These are phyloP conservation scores for Kentomonas sorsogonicus DNA, from an alignment of 208 protist species.

Conservation along the genomic window DNA sequence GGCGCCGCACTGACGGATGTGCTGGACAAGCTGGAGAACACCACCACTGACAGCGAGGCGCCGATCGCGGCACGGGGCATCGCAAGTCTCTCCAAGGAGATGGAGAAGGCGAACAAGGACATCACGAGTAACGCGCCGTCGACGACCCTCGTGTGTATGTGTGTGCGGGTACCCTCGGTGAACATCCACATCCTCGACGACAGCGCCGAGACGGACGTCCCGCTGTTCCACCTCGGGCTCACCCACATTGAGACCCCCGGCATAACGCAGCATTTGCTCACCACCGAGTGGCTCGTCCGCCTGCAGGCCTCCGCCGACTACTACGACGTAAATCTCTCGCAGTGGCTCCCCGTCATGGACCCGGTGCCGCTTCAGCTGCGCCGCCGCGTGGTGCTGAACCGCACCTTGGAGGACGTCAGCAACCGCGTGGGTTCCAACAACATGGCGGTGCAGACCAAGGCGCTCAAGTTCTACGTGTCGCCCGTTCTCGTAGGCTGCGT, in stretches of 20 bases:
- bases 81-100: too few species aligned
- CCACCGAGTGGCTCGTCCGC: conserved; percentile 22
- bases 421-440: conserved; percentile 15
- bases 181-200: conserved; percentile 43
- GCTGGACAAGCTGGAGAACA: conserved; percentile 6
- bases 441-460: conserved; percentile 18
- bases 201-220: conserved; percentile 24
- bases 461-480: conserved; percentile 25
- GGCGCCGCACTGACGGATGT: conserved; percentile 25
- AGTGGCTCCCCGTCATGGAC: conserved; percentile 39
- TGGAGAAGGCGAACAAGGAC: too few species aligned
- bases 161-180: conserved; percentile 24
- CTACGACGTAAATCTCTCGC: conserved; percentile 26
- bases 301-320: conserved; percentile 24
- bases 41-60: too few species aligned
- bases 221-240: conserved; percentile 32
- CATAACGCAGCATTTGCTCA: conserved; percentile 4
- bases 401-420: conserved; percentile 26
- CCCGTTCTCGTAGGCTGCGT: conserved; percentile 20
- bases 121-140: too few species aligned
- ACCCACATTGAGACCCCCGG: conserved; percentile 23
- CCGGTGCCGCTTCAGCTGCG: conserved; percentile 19
- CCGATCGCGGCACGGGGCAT: too few species aligned
- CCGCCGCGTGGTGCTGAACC: too few species aligned
- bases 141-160: too few species aligned